Base-by-base conservation (phyloP, 129 eudicot species). In the Lactuca sativa region DNA sequence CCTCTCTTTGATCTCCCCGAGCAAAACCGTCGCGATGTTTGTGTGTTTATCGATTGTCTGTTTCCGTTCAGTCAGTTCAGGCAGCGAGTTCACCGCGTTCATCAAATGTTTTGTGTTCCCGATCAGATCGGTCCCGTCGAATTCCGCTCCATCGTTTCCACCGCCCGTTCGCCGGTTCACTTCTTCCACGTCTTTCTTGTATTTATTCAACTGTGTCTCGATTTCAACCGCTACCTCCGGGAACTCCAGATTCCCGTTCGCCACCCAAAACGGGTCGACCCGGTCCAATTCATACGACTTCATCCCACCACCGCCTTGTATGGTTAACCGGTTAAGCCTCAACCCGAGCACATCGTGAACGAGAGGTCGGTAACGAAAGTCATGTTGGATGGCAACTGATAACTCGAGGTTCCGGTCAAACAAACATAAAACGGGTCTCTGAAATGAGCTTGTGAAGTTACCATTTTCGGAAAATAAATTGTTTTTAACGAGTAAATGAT, bases 341-440 rank as follows among this genome's bases (percentile, higher is more conserved):
- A 95, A 74, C 33, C 97, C 99, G 65, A 95, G 90, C 59, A 95
- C 90, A 70, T 95, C 99, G 57, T 95, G 99, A 62, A 95, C 99
- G 59, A 95, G 92, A 9, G 95, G 92, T 57, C 84, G 86, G 59
- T 95, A 95, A 79, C 99, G 87, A 60, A 92, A 92, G 62, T 90
- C 98, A 54, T 92, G 96, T 60, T 92, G 98, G 56, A 92, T 89
- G 25, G 95, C 95, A 44, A 88, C 96, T 0, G 96, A 80, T 73
- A 92, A 70, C 89, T 92, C 98, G 13, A 92, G 88, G 74, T 86
- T 92, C 66, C 98, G 58, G 77, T 92, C 98, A 48, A 92, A 92
- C 72, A 92, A 56, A 67, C 98, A 92, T 72, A 92, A 71, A 58
- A 88, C 67, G 0, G 97, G 95, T 80, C 95, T 90, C 81, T 87